Conservation (phyloP, 179 eudicot genomes). For the Silene noctiflora region DNA sequence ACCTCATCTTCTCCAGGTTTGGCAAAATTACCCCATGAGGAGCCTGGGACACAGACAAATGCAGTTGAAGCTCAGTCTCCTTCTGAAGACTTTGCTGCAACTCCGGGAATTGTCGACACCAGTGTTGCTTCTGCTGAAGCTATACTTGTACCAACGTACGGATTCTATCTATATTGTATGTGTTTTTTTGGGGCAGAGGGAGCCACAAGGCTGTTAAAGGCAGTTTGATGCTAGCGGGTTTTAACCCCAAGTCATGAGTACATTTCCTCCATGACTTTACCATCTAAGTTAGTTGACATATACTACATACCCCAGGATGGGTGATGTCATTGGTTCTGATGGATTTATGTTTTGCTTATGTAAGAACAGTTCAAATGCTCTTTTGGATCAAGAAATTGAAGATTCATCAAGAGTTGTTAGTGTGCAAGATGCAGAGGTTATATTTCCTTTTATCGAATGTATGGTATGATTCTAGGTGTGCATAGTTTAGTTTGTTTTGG, state of each 20-base stretch:
- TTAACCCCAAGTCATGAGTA: background rate
- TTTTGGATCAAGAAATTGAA: conserved; percentile 38
- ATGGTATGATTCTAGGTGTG: conserved; percentile 10
- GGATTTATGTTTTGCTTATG: conserved; percentile 20
- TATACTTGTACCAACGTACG: conserved; percentile 43
- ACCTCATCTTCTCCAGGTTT: conserved; percentile 34
- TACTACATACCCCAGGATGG: conserved; percentile 5
- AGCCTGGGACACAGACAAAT: conserved; percentile 31
- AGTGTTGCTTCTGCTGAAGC: conserved; percentile 30
- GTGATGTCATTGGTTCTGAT: background rate
- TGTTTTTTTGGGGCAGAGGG: background rate
- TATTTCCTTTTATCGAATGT: background rate
- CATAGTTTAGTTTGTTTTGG: conserved; percentile 10
- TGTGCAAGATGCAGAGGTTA: conserved; percentile 52
- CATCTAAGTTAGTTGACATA: background rate
- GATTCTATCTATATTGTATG: conserved; percentile 1
- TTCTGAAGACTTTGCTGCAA: conserved; percentile 32
- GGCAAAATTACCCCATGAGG: conserved; percentile 31
- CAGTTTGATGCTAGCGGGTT: background rate
- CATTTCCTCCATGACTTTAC: background rate
- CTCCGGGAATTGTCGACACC: conserved; percentile 30
- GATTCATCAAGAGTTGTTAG: conserved; percentile 33
- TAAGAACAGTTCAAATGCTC: conserved; percentile 36
- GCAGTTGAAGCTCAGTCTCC: conserved; percentile 36
- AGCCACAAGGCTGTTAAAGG: background rate